Evolutionary conservation across 2,329 filamentous ascomycete species (phyloP), one percentile per base, ranked within the genome.

Genomic region (Sphaceloma murrayae): DNA sequence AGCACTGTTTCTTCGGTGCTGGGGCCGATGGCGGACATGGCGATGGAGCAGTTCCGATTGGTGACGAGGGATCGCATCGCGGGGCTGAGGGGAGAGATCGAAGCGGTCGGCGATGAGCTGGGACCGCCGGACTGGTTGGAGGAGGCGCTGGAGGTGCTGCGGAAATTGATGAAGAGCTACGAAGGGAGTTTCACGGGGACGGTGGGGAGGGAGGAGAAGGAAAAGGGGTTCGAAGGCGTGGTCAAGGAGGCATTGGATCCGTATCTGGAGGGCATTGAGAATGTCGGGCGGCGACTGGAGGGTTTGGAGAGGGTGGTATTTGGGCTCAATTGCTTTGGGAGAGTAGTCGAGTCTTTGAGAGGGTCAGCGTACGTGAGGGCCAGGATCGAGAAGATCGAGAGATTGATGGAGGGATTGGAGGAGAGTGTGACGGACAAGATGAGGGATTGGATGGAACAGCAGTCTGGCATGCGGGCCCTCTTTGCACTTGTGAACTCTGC

Each of bases 161-260:
- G 73, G 26, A 72, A 77, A 4, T 80, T 96, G 40, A 83, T 94
- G 70, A 84, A 82, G 58, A 91, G 83, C 14, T 89, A 88, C 57
- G 86, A 94, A 52, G 82, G 83, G 1, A 94, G 88, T 0, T 68
- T 91, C 17, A 75, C 80, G 2, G 64, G 19, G 44, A 51, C 39
- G 29, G 60, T 56, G 16, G 71, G 6, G 70, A 77, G 48, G 69
- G 74, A 40, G 79, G 81, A 49, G 72, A 75, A 29, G 31, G 31
- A 45, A 6, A 46, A 34, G 8, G 79, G 78, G 27, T 94, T 95
- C 55, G 74, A 83, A 34, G 73, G 78, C 4, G 78, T 94, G 14
- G 68, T 95, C 13, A 69, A 72, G 30, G 84, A 89, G 55, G 80
- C 86, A 0, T 77, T 96, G 26, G 85, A 94, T 53, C 89, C 91